Conservation (phyloP, 75 land plant species). For the Selaginella moellendorffii region DNA sequence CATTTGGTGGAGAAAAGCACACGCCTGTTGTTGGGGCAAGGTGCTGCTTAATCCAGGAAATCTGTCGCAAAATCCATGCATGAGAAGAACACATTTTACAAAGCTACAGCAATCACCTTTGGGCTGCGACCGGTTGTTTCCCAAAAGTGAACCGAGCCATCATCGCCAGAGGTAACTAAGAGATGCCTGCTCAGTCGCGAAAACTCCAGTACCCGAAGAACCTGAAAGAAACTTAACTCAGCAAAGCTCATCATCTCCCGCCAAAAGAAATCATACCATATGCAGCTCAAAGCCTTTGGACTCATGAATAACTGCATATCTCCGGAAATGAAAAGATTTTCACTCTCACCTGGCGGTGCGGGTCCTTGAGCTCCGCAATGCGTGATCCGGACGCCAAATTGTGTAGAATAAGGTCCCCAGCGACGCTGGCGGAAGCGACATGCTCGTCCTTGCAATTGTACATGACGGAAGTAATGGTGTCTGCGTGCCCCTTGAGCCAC, state of each 20-base stretch:
- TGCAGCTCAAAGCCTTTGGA: too few relatives aligned
- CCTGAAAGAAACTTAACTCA: conserved; percentile 39
- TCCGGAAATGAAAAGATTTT: background rate
- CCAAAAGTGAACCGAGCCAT: conserved; percentile 90
- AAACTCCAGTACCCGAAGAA: conserved; percentile 83
- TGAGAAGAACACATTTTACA: background rate
- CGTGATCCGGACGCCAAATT: conserved; percentile 88
- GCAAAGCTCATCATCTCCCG: too few relatives aligned
- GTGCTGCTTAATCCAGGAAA: conserved; percentile 94
- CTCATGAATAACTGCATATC: background rate
- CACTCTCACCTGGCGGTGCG: conserved; percentile 62
- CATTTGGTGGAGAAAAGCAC: conserved; percentile 78
- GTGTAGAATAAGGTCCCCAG: conserved; percentile 88
- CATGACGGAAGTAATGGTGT: conserved; percentile 71
- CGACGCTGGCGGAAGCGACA: conserved; percentile 80
- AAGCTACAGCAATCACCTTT: conserved; percentile 41
- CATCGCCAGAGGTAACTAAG: conserved; percentile 88
- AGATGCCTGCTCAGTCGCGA: conserved; percentile 82
- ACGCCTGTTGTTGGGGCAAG: conserved; percentile 90
- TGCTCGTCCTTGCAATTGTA: conserved; percentile 96
- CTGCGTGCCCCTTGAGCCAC: conserved; percentile 86
- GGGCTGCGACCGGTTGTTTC: conserved; percentile 86
- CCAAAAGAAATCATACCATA: too few relatives aligned
- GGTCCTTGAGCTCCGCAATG: conserved; percentile 82
- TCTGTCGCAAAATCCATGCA: conserved; percentile 32